Evolutionary conservation across 1,284 basidiomycete species (phyloP).

Genomic region (Austroboletus niveus): DNA sequence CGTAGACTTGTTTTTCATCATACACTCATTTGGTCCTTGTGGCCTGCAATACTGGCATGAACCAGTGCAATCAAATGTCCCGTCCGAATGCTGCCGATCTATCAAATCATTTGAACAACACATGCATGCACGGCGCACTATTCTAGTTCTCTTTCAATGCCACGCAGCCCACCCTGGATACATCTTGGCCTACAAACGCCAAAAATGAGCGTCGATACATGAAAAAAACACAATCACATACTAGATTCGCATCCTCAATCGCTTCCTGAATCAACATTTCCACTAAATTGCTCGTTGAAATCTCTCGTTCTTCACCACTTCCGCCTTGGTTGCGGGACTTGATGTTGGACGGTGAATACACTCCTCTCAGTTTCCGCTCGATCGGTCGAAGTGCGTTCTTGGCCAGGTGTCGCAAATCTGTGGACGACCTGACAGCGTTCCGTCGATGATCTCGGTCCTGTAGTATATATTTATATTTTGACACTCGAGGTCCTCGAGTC

Average conservation of each 20-base stretch:
- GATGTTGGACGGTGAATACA: conserved; percentile 57
- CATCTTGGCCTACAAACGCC: conserved; percentile 59
- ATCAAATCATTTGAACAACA: background rate
- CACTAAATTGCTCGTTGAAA: conserved; percentile 83
- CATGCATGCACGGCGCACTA: too few relatives aligned
- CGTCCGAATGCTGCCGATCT: background rate
- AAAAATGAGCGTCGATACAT: background rate
- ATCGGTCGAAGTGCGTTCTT: conserved; percentile 78
- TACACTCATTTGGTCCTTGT: conserved; percentile 3
- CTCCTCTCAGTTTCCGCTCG: conserved; percentile 79
- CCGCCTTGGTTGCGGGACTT: conserved; percentile 31
- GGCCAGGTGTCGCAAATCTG: conserved; percentile 63
- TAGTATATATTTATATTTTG: background rate
- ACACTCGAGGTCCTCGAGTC: background rate
- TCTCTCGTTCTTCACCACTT: conserved; percentile 50
- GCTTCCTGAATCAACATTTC: conserved; percentile 90
- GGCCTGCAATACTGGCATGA: background rate
- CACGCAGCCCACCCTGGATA: conserved; percentile 86
- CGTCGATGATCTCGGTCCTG: conserved; percentile 35
- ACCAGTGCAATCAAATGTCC: background rate
- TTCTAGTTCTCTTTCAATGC: conserved; percentile 45
- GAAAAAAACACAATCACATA: conserved; percentile 31
- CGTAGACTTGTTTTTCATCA: conserved; percentile 14
- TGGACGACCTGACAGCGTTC: conserved; percentile 46
- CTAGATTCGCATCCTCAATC: conserved; percentile 71